Evolutionary conservation across 2,329 filamentous ascomycete species (phyloP), one percentile per base, ranked within the genome.

Genomic region (Monilinia vaccinii-corymbosi): DNA sequence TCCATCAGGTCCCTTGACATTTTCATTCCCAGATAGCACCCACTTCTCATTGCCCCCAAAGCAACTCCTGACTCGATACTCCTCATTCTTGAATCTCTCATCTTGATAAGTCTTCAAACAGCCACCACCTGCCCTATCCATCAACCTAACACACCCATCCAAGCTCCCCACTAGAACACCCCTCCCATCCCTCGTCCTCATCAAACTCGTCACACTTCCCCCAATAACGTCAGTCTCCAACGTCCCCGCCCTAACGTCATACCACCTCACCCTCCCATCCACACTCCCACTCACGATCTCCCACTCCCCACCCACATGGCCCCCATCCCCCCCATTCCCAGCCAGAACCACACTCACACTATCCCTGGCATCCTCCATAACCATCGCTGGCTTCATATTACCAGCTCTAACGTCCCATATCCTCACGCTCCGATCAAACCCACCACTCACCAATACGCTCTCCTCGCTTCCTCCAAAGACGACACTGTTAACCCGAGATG

Each of bases 21-120:
- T 75, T 73, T 97, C 92, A 68, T 91, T 91, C 9, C 93, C 93
- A 55, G 84, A 88, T 4, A 97, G 69, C 1, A 94, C 89, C 52
- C 87, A 86, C 62, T 83, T 85, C 73, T 96, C 93, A 64, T 82
- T 85, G 34, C 83, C 80, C 0, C 89, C 92, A 60, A 97, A 75
- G 68, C 82, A 78, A 61, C 65, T 71, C 60, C 63, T 60, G 49
- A 70, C 32, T 51, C 65, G 61, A 47, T 65, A 65, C 47, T 72
- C 67, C 18, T 66, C 63, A 58, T 67, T 75, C 75, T 79, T 80
- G 45, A 63, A 71, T 2, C 67, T 75, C 0, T 77, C 73, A 34
- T 82, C 80, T 21, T 79, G 79, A 69, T 94, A 96, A 1, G 81
- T 83, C 69, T 87, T 84, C 59, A 97, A 75, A 59, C 91, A 83